These are phyloP conservation scores for Prosopis cineraria DNA, from an alignment of 306 rosid genomes.

Conservation along the genomic window DNA sequence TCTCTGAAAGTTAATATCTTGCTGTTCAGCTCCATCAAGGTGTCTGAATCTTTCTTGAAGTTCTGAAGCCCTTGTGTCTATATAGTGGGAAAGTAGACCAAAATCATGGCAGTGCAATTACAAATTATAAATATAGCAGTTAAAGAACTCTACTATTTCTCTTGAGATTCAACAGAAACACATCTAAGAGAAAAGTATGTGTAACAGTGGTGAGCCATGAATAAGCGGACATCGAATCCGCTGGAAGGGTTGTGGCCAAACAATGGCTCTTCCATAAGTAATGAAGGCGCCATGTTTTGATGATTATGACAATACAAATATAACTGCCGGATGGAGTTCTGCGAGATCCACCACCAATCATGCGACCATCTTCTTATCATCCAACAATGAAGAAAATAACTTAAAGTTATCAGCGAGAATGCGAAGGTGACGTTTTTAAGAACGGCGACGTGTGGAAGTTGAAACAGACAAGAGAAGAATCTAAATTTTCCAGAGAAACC, in stretches of 20 bases:
- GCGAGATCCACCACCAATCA: background rate
- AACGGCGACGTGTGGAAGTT: background rate
- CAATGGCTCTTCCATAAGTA: background rate
- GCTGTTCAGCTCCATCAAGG: constrained; percentile 25
- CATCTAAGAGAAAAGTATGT: background rate
- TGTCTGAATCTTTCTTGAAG: background rate
- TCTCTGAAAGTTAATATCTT: constrained; percentile 39
- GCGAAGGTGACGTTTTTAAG: background rate
- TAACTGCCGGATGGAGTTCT: background rate
- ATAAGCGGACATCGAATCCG: constrained; percentile 30
- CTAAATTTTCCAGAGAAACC: background rate
- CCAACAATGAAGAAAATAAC: background rate
- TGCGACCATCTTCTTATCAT: too few species aligned
- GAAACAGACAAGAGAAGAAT: background rate
- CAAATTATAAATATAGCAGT: too few species aligned
- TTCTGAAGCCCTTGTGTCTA: constrained; percentile 22
- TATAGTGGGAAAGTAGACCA: background rate
- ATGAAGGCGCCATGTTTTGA: constrained; percentile 27
- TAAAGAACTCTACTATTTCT: too few species aligned
- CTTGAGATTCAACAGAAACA: background rate
- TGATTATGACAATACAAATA: background rate
- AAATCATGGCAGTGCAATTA: background rate
- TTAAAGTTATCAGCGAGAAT: background rate
- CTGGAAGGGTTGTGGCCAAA: constrained; percentile 2
- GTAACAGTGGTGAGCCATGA: background rate